Percentiles rank a stretch among this genome's conserved stretches.
Evolutionary conservation across 306 rosid genomes (phyloP).

Genomic region (Rosa rugosa): DNA sequence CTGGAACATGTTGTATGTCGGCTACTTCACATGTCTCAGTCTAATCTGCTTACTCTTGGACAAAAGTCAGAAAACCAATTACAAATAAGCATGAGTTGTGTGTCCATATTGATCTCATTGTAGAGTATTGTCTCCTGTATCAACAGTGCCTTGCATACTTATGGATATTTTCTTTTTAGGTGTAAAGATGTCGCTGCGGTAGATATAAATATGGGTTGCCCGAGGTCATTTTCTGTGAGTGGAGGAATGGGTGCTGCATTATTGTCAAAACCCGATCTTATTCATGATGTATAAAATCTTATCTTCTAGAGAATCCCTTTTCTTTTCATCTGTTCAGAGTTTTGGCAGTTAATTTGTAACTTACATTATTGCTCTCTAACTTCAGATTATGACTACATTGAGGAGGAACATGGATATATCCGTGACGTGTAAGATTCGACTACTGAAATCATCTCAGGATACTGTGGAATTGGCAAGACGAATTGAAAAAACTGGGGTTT

Average conservation of each 20-base stretch:
- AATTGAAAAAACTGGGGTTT: slow-evolving; percentile 86
- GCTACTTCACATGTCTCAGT: background rate
- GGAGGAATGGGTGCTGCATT: slow-evolving; percentile 97
- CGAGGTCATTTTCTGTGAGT: slow-evolving; percentile 79
- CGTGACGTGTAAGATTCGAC: slow-evolving; percentile 88
- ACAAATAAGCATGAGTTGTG: background rate
- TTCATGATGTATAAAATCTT: slow-evolving; percentile 62
- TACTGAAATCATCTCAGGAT: slow-evolving; percentile 63
- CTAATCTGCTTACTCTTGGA: slow-evolving; percentile 11
- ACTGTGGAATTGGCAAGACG: slow-evolving; percentile 82
- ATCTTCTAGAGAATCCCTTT: slow-evolving; percentile 15
- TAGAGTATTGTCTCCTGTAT: background rate
- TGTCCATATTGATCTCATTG: background rate
- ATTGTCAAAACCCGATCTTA: slow-evolving; percentile 73
- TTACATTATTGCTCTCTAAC: slow-evolving; percentile 17
- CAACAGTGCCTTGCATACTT: background rate
- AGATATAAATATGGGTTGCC: slow-evolving; percentile 97
- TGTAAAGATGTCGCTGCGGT: slow-evolving; percentile 84
- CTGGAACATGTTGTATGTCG: background rate
- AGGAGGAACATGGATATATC: slow-evolving; percentile 79
- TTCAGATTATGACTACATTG: slow-evolving; percentile 82
- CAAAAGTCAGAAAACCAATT: background rate
- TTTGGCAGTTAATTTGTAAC: slow-evolving; percentile 17
- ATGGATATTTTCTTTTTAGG: slow-evolving; percentile 34
- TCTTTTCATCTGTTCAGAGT: background rate